Conservation (phyloP, 2,329 filamentous ascomycete genomes). For the Colletotrichum magnum region DNA sequence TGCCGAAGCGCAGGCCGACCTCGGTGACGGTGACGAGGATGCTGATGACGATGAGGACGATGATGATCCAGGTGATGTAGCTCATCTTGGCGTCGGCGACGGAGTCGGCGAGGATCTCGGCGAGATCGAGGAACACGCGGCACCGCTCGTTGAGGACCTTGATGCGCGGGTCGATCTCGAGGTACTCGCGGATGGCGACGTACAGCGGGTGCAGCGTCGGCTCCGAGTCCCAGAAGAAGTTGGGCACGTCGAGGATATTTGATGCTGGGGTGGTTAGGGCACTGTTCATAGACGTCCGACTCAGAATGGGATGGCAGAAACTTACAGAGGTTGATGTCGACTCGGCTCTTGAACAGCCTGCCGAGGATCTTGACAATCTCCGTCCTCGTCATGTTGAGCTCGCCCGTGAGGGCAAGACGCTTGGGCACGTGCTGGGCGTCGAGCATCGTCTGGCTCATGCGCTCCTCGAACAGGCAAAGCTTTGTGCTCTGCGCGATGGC, state of each 20-base stretch:
- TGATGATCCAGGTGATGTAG: slow-evolving; percentile 97
- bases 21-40: slow-evolving; percentile 94
- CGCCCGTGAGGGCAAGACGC: slow-evolving; percentile 87
- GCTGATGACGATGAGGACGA: slow-evolving; percentile 90
- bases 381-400: slow-evolving; percentile 89
- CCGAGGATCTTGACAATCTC: slow-evolving; percentile 96
- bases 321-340: slow-evolving; percentile 98
- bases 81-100: slow-evolving; percentile 97
- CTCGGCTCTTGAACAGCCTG: slow-evolving; percentile 90
- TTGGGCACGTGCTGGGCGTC: slow-evolving; percentile 94
- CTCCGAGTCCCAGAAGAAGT: slow-evolving; percentile 99
- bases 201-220: slow-evolving; percentile 96
- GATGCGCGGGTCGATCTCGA: slow-evolving; percentile 96
- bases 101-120: slow-evolving; percentile 92
- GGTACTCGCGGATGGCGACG: slow-evolving; percentile 93
- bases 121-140: slow-evolving; percentile 94
- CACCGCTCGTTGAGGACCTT: slow-evolving; percentile 98
- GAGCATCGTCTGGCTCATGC: slow-evolving; percentile 94
- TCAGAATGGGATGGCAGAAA: slow-evolving; percentile 39
- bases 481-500: slow-evolving; percentile 98
- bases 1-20: slow-evolving; percentile 87
- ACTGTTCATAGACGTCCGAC: not conserved
- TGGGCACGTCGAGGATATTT: slow-evolving; percentile 95
- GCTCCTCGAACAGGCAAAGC: slow-evolving; percentile 94
- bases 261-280: slow-evolving; percentile 71